Evolutionary conservation across 345 rosid genomes (phyloP), one percentile per base, ranked within the genome.

Genomic region (Jatropha curcas): DNA sequence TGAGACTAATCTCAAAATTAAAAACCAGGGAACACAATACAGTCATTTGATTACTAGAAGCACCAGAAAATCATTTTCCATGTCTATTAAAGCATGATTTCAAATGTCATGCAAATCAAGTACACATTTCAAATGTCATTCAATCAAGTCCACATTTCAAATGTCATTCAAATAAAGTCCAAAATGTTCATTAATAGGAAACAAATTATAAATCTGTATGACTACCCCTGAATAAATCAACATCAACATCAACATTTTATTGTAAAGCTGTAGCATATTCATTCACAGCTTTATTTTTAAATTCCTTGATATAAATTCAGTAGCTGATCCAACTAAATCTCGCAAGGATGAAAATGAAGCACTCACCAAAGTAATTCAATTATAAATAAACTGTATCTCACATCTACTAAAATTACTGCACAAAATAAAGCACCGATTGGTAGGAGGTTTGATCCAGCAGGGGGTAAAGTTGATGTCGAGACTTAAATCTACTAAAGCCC

Each of bases 131-230:
- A 45, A 11, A 65, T 17, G 5, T 27, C 24, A 16, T 14, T 45
- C 25, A 25, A 13, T 65, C n/a, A 65, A 28, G 30, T 35, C 48
- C 50, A 56, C n/a, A n/a, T 25, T 25, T 28, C 45, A 45, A 11
- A 65, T 17, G 5, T 27, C 24, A 16, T 14, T 45, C 25, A 25
- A 25, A 13, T 65, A 10, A 65, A 28, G 30, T 35, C 48, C 50
- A 56, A 35, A 28, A 22, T 61, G 19, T 61, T 16, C 37, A 59
- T 30, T 31, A 59, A 64, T 39, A 33, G n/a, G 48, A 71, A 60
- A 60, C 16, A 57, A 35, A 61, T 60, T n/a, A 60, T 17, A 57
- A 35, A 61, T 60, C 12, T 39, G 24, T 61, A 33, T 33, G 45
- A 30, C 59, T 9, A 19, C 57, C 70, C 70, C 28, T 68, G 4